A percentile compares a stretch with the other conserved stretches of the same genome.
Conservation (phyloP, 768 basidiomycete species). For the Lactifluus hygrophoroides region DNA sequence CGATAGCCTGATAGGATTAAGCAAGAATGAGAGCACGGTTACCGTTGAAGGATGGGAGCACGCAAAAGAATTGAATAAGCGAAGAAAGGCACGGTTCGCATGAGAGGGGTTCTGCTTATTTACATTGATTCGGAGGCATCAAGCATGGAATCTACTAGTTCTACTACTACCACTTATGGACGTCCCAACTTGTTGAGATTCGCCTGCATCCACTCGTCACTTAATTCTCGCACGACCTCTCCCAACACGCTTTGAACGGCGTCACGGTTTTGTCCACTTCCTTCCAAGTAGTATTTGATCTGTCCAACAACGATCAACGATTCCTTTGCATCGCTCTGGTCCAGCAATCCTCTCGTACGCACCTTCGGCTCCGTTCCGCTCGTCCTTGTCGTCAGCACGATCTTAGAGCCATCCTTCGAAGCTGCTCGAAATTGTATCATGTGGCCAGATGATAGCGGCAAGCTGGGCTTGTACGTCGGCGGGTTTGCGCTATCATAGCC, state of each 20-base stretch:
- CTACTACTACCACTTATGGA: constrained; percentile 20
- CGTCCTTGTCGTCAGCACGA: constrained; percentile 69
- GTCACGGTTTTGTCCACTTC: constrained; percentile 45
- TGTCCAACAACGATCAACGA: constrained; percentile 15
- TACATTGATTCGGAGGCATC: neutral
- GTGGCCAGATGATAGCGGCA: constrained; percentile 70
- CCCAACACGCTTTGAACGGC: constrained; percentile 43
- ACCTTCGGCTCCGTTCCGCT: constrained; percentile 92
- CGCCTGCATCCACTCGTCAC: constrained; percentile 61
- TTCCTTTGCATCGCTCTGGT: neutral
- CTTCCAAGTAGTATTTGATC: constrained; percentile 91
- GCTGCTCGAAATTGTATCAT: constrained; percentile 76
- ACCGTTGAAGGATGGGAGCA: constrained; percentile 54
- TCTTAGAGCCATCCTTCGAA: constrained; percentile 33
- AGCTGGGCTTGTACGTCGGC: constrained; percentile 49
- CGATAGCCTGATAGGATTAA: constrained; percentile 53
- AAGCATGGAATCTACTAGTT: neutral
- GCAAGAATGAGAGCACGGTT: constrained; percentile 47
- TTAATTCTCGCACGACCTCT: constrained; percentile 51
- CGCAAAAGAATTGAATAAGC: constrained; percentile 50
- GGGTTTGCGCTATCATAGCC: constrained; percentile 72
- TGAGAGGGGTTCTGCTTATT: neutral
- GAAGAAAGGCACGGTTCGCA: constrained; percentile 29
- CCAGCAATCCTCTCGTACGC: neutral
- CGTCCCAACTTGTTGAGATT: constrained; percentile 39